Conservation (phyloP, 495 filamentous ascomycete species). For the Darksidea phi region DNA sequence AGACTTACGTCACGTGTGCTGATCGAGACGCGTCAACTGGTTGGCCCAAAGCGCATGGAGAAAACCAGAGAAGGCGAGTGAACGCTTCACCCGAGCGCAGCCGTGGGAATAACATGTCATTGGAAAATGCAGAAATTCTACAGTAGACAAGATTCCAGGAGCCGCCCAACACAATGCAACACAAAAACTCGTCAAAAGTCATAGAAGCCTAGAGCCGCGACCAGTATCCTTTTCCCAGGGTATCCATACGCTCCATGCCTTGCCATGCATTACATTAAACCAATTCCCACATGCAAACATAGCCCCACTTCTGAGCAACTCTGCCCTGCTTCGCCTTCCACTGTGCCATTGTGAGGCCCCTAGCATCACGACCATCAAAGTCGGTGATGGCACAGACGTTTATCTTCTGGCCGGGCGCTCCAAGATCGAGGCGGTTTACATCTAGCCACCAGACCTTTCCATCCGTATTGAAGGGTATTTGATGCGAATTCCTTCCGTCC, state of each 20-base stretch:
- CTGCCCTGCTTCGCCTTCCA: slow-evolving; percentile 60
- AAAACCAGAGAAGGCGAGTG: no score
- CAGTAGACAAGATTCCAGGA: no score
- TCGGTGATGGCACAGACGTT: slow-evolving; percentile 61
- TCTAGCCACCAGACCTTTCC: slow-evolving; percentile 75
- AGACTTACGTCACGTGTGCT: no score
- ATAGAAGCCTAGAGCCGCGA: neutral
- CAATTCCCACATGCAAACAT: slow-evolving; percentile 70
- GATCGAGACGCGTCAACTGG: no score
- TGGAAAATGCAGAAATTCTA: no score
- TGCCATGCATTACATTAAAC: slow-evolving; percentile 44
- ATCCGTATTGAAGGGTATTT: slow-evolving; percentile 64
- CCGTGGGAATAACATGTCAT: no score
- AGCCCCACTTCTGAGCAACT: slow-evolving; percentile 60
- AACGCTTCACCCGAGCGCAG: no score
- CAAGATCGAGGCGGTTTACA: slow-evolving; percentile 62
- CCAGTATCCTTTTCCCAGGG: neutral
- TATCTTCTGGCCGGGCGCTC: slow-evolving; percentile 65
- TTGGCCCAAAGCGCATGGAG: no score
- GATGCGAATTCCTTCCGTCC: slow-evolving; percentile 66
- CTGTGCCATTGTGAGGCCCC: slow-evolving; percentile 66
- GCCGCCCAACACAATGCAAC: no score
- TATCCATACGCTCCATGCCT: slow-evolving; percentile 13
- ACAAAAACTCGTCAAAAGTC: no score
- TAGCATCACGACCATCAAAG: slow-evolving; percentile 61